Percentiles rank a stretch among this genome's conserved stretches.
These are phyloP conservation scores for Moesziomyces sp. DNA, from an alignment of 1,284 basidiomycete species.

Conservation along the genomic window DNA sequence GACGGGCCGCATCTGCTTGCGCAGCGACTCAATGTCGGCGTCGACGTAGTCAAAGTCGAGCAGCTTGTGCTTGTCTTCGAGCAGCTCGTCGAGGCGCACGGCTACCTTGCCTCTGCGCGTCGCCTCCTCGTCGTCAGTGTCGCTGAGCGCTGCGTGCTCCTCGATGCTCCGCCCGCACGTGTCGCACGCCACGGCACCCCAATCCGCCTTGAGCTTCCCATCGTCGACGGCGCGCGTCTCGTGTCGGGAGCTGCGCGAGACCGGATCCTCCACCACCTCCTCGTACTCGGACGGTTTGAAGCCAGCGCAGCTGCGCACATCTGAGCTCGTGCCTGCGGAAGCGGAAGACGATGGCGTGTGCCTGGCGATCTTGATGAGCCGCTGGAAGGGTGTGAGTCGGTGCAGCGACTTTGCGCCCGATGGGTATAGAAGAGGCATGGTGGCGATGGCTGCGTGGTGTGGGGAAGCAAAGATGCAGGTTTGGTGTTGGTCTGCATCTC, in stretches of 20 bases:
- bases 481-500: conserved; percentile 31
- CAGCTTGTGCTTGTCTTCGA: conserved; percentile 81
- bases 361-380: conserved; percentile 40
- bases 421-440: conserved; percentile 41
- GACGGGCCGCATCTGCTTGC: conserved; percentile 69
- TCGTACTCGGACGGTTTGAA: conserved; percentile 42
- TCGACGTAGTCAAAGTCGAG: conserved; percentile 81
- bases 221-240: conserved; percentile 29
- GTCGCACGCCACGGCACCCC: conserved; percentile 38
- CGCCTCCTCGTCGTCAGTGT: conserved; percentile 66
- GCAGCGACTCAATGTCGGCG: conserved; percentile 76
- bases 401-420: conserved; percentile 26
- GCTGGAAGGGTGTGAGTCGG: conserved; percentile 36
- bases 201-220: conserved; percentile 17
- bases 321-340: conserved; percentile 3
- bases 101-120: conserved; percentile 79
- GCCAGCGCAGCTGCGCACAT: conserved; percentile 17
- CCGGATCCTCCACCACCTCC: conserved; percentile 27
- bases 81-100: conserved; percentile 82
- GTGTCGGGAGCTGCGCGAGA: conserved; percentile 20
- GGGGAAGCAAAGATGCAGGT: conserved; percentile 3
- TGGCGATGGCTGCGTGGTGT: neutral
- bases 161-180: conserved; percentile 78
- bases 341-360: conserved; percentile 22
- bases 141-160: conserved; percentile 75